A percentile compares a stretch with the other conserved stretches of the same genome.
Conservation (phyloP, 192 early-diverging fungal genomes). For the Spizellomyces punctatus region DNA sequence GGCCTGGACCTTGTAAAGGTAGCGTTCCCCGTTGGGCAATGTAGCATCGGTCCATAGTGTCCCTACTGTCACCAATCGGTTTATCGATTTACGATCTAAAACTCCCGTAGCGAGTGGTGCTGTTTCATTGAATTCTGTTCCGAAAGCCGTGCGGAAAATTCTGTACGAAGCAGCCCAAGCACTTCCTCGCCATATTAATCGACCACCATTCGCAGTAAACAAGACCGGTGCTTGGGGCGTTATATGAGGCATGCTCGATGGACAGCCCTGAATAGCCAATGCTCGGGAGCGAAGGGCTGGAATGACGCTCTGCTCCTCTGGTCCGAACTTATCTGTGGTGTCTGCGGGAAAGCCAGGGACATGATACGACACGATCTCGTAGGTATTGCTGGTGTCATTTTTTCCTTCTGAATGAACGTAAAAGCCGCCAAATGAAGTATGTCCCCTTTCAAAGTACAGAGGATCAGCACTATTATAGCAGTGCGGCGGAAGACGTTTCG, state of each 20-base stretch:
- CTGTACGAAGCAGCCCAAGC: constrained; percentile 19
- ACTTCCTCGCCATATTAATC: constrained; percentile 26
- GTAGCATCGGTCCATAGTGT: constrained; percentile 11
- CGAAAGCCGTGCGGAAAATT: background rate
- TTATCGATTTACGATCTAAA: background rate
- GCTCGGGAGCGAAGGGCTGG: constrained; percentile 22
- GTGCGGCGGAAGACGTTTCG: background rate
- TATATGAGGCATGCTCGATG: background rate
- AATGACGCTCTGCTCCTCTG: constrained; percentile 21
- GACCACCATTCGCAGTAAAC: constrained; percentile 2
- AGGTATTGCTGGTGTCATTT: constrained; percentile 3
- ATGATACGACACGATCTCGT: constrained; percentile 31
- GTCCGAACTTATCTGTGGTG: constrained; percentile 21
- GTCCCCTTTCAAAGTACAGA: constrained; percentile 3
- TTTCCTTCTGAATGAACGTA: constrained; percentile 33
- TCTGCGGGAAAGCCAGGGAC: constrained; percentile 31
- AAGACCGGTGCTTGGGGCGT: constrained; percentile 11
- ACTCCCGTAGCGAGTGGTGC: background rate
- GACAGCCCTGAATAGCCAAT: constrained; percentile 13
- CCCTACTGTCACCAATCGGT: background rate
- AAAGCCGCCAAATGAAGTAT: constrained; percentile 32
- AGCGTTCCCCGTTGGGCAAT: constrained; percentile 1
- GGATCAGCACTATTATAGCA: background rate
- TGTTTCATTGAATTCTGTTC: background rate
- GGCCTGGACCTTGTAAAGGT: constrained; percentile 16